Percentiles rank a stretch among this genome's conserved stretches.
phyloP scores from a whole-genome alignment of 2,329 filamentous ascomycete genomes.

The Coniella lustricola region DNA sequence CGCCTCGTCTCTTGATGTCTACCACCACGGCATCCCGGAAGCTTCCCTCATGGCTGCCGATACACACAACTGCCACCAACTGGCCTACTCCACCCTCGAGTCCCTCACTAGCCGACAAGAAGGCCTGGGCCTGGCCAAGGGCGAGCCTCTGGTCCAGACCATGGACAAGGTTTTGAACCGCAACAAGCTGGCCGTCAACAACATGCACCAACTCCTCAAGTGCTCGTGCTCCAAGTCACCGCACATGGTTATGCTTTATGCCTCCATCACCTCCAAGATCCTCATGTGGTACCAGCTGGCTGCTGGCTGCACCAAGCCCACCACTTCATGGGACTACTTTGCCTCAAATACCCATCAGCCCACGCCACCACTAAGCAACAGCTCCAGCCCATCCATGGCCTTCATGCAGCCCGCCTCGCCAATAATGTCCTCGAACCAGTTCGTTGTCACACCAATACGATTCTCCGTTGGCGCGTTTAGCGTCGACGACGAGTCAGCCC shows the following conservation, averaged over 20 bases:
- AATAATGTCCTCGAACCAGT: background rate
- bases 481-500: conserved; percentile 15
- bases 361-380: conserved; percentile 13
- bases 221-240: conserved; percentile 14
- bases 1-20: conserved; percentile 7
- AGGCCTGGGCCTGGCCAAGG: background rate
- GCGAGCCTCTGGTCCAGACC: conserved; percentile 12
- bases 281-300: conserved; percentile 17
- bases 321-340: conserved; percentile 13
- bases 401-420: conserved; percentile 6
- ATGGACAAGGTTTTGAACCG: conserved; percentile 17
- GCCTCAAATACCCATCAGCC: conserved; percentile 8
- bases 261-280: conserved; percentile 16
- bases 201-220: conserved; percentile 13
- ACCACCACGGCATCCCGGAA: conserved; percentile 4
- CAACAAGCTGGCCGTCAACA: conserved; percentile 16
- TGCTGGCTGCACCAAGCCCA: conserved; percentile 10
- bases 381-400: conserved; percentile 9
- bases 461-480: conserved; percentile 15
- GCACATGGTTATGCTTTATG: conserved; percentile 15
- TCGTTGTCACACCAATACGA: conserved; percentile 15
- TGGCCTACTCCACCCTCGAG: conserved; percentile 11
- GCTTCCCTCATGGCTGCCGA: conserved; percentile 6
- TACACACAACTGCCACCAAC: conserved; percentile 13
- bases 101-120: conserved; percentile 10